These are phyloP conservation scores for Aspergillus alliaceus DNA, from an alignment of 2,329 filamentous ascomycete genomes.

Conservation along the genomic window DNA sequence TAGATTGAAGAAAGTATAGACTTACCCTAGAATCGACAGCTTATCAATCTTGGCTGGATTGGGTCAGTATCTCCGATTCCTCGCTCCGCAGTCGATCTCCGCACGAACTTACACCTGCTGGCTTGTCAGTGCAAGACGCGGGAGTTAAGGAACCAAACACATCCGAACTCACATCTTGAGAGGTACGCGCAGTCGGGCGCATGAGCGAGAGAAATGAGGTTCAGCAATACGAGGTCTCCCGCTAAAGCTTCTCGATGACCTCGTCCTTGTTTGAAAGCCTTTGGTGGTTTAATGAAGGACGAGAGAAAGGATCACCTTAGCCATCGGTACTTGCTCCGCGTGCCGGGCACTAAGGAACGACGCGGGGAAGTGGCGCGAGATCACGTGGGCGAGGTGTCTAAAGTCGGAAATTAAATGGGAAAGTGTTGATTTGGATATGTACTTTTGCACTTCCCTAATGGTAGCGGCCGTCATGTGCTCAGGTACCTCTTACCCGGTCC, in stretches of 20 bases:
- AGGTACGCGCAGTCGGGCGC: neutral
- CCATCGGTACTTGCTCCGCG: slow-evolving; percentile 9
- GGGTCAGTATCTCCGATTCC: slow-evolving; percentile 1
- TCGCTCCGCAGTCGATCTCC: neutral
- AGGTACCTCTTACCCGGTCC: neutral
- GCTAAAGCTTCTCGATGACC: neutral
- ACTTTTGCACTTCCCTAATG: neutral
- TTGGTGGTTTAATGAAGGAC: neutral
- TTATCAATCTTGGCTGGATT: slow-evolving; percentile 78
- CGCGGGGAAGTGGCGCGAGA: slow-evolving; percentile 19
- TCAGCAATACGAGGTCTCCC: neutral
- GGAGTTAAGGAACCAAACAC: neutral
- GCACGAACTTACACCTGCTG: slow-evolving; percentile 33
- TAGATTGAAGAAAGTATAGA: neutral
- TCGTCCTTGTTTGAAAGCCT: neutral
- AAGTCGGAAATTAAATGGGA: neutral
- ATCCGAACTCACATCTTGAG: slow-evolving; percentile 9
- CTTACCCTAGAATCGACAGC: slow-evolving; percentile 75
- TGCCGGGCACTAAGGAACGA: slow-evolving; percentile 5
- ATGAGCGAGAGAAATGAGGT: neutral
- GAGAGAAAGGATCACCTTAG: neutral
- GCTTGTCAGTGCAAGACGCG: slow-evolving; percentile 7
- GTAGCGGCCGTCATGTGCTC: neutral
- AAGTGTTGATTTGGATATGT: neutral
- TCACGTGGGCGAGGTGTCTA: slow-evolving; percentile 9